Base-by-base conservation (phyloP, 2,329 filamentous ascomycete species). In the Diaporthe sp. region DNA sequence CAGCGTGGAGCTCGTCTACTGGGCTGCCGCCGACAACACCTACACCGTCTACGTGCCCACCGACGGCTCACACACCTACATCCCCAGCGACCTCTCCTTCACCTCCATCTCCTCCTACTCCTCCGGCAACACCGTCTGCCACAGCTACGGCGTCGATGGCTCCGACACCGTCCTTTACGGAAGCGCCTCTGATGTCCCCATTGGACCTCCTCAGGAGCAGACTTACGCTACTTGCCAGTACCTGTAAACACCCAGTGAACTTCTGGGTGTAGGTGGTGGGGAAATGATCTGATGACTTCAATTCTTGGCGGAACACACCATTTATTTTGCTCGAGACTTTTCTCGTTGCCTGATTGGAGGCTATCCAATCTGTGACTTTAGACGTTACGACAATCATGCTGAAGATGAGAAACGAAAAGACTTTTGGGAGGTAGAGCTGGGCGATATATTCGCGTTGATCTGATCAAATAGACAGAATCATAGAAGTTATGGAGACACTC, bases 181-280 rank as follows among this genome's bases (percentile, higher is more conserved):
- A 15, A 76, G 47, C 60, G 66, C 67, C 30, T 42, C 55, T n/a
- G 69, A 70, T 42, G 75, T 77, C 25, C 71, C 71, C 10, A 76
- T 77, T 19, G 76, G 76, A 19, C 75, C 76, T 22, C 76, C 76
- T 22, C 75, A 77, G 76, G 67, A 45, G 47, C 76, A 77, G 71
- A 64, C 64, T 13, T 55, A 45, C 30, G 76, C 70, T 10, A 55
- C 25, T 28, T 77, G 76, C 72, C 3, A 47, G 40, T 61, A 64
- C 25, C 28, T 54, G 9, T 72, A 64, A 22, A 55, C n/a, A 15
- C 38, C 28, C 40, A 35, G n/a, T 22, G 19, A 12, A 30, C 8
- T 54, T 30, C 17, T 17, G 42, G 45, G 30, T 50, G 17, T 35
- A 35, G 8, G 15, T 8, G 22, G 47, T 28, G 33, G 5, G 47